Evolutionary conservation across 495 filamentous ascomycete species (phyloP).

Genomic region (Rusavskia elegans): DNA sequence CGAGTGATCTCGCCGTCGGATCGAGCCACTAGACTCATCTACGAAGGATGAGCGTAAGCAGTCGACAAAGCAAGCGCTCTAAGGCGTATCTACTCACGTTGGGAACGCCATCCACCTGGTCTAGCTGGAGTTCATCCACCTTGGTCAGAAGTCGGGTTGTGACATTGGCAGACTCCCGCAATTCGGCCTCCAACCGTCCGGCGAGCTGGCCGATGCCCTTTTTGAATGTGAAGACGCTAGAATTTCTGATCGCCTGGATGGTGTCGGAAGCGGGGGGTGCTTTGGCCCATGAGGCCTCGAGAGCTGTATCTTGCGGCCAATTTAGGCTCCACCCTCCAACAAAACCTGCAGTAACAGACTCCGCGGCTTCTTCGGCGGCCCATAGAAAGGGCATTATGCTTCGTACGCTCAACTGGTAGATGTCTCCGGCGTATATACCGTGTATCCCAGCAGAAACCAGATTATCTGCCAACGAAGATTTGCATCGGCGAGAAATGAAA

Average conservation of each 20-base stretch:
- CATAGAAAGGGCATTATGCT: conserved; percentile 40
- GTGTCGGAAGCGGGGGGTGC: not conserved
- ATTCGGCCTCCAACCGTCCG: conserved; percentile 26
- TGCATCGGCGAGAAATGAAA: conserved; percentile 45
- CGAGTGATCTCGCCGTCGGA: not conserved
- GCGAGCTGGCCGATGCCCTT: conserved; percentile 40
- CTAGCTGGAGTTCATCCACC: conserved; percentile 20
- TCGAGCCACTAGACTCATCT: not conserved
- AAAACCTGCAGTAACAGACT: conserved; percentile 17
- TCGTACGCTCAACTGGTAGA: conserved; percentile 58
- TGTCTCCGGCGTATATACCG: conserved; percentile 89
- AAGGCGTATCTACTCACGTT: conserved; percentile 11
- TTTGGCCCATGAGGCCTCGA: not conserved
- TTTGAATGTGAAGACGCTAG: conserved; percentile 44
- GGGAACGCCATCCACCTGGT: conserved; percentile 2
- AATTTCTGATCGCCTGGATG: conserved; percentile 4
- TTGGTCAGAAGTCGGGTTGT: conserved; percentile 29
- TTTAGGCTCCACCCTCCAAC: not conserved
- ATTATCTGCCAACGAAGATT: conserved; percentile 49
- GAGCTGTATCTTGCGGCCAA: not conserved
- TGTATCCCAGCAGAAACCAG: conserved; percentile 65
- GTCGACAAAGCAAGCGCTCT: not conserved
- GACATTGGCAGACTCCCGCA: conserved; percentile 33
- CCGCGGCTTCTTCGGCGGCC: conserved; percentile 28
- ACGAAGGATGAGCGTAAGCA: not conserved